Evolutionary conservation across 2,329 filamentous ascomycete species (phyloP).

Genomic region (Colletotrichum siamense): DNA sequence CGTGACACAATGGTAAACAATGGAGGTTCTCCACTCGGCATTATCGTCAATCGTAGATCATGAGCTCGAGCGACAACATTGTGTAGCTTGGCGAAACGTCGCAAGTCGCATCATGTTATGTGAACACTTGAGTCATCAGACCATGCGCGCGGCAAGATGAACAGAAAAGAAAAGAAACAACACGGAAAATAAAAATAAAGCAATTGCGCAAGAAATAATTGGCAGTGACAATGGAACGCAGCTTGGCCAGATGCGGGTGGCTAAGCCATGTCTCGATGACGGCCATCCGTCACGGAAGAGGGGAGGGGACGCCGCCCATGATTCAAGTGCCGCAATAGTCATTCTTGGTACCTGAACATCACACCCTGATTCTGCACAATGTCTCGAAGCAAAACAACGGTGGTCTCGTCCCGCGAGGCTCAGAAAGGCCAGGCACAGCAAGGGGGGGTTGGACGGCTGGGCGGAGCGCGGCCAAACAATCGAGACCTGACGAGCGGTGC

Average conservation of each 20-base stretch:
- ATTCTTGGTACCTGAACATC: neutral
- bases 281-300: neutral
- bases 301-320: neutral
- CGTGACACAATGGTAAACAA: neutral
- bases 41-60: neutral
- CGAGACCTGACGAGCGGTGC: neutral
- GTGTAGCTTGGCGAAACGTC: neutral
- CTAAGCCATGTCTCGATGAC: neutral
- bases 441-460: neutral
- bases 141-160: neutral
- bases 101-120: neutral
- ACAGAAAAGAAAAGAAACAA: neutral
- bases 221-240: neutral
- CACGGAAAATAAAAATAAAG: neutral
- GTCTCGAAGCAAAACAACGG: conserved; percentile 14
- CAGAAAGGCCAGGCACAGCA: neutral
- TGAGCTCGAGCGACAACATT: neutral
- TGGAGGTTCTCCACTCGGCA: neutral
- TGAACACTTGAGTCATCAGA: neutral
- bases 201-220: neutral
- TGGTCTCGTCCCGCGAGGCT: conserved; percentile 1
- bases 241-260: neutral
- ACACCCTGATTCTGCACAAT: conserved; percentile 4
- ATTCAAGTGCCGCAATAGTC: neutral
- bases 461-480: neutral